Base-by-base conservation (phyloP, 306 rosid genomes). In the Glycyrrhiza uralensis region DNA sequence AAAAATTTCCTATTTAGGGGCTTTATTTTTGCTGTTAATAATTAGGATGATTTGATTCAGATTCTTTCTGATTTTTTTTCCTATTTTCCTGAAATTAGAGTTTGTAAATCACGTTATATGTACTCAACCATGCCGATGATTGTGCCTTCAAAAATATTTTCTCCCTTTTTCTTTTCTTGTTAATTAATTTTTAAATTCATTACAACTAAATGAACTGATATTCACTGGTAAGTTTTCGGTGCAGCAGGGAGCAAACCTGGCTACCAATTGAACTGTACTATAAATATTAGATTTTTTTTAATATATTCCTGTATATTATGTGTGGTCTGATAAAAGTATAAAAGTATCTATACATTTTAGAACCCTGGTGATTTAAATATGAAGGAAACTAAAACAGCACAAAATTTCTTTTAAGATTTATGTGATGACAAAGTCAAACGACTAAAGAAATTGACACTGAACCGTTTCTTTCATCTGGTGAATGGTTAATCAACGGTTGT, bases 401-500 rank as follows among this genome's bases (percentile, higher is more conserved):
- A 7, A 68, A 30, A 30, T 23, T 57, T 68, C 42, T 58, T 44
- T 60, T 17, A 33, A 46, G 70, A 76, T 45, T 76, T 33, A 36
- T 35, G 28, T 24, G 29, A 22, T 15, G 55, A 30, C 12, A 30
- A 65, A 66, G 39, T 32, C 59, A 17, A 47, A 47, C 51, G 7
- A 12, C 24, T 59, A 58, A 71, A 22, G 8, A 36, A 57, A 8
- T 41, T 14, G 10, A 61, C 26, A 32, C 57, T 28, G 7, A 38
- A 12, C n/a, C 38, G 28, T 60, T 76, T 57, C 49, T 19, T 50
- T 41, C 41, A 55, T 79, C 47, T 46, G 57, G 42, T 72, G 41
- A 66, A 72, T 14, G 39, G 54, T 56, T 72, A 65, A 17, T 64
- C 68, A 35, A 44, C 2, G 28, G 46, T 66, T 46, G 19, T 65